Conservation (phyloP, 2,329 filamentous ascomycete genomes). For the Aureobasidium sp. region DNA sequence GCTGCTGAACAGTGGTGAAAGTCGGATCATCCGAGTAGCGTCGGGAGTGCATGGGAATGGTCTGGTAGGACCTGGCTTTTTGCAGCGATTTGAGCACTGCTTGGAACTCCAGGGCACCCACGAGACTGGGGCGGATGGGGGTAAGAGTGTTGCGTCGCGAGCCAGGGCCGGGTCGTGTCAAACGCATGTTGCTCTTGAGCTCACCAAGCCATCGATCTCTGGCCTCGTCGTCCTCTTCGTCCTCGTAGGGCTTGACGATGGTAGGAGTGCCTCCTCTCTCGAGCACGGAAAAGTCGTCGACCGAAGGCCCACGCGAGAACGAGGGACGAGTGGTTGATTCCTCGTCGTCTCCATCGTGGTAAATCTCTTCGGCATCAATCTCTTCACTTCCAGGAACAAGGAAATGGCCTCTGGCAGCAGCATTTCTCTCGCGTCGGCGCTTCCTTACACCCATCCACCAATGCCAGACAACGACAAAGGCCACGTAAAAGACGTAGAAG, state of each 20-base stretch:
- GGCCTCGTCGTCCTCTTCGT: conserved; percentile 56
- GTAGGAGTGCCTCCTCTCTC: conserved; percentile 43
- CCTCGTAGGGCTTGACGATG: conserved; percentile 46
- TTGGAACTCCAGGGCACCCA: conserved; percentile 88
- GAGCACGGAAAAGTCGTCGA: conserved; percentile 55
- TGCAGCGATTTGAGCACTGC: conserved; percentile 83
- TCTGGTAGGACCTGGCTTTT: conserved; percentile 66
- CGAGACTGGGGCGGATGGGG: conserved; percentile 82
- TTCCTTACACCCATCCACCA: conserved; percentile 65
- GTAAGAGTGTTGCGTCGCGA: conserved; percentile 66
- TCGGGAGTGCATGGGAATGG: conserved; percentile 58
- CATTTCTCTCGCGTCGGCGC: conserved; percentile 54
- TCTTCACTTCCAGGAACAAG: conserved; percentile 49
- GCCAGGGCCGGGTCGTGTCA: conserved; percentile 58
- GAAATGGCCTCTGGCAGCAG: conserved; percentile 65
- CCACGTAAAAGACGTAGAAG: conserved; percentile 84
- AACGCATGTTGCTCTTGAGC: conserved; percentile 85
- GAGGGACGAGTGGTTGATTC: conserved; percentile 30
- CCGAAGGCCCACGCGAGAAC: conserved; percentile 40
- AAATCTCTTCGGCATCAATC: conserved; percentile 45
- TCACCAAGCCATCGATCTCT: conserved; percentile 61
- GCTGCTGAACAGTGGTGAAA: conserved; percentile 36
- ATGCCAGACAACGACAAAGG: conserved; percentile 84
- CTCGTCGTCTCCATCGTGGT: conserved; percentile 44
- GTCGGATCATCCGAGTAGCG: conserved; percentile 59